Percentiles rank a stretch among this genome's conserved stretches.
Evolutionary conservation across 108 stramenopile genomes (phyloP).

Genomic region (Conticribra guillardii): DNA sequence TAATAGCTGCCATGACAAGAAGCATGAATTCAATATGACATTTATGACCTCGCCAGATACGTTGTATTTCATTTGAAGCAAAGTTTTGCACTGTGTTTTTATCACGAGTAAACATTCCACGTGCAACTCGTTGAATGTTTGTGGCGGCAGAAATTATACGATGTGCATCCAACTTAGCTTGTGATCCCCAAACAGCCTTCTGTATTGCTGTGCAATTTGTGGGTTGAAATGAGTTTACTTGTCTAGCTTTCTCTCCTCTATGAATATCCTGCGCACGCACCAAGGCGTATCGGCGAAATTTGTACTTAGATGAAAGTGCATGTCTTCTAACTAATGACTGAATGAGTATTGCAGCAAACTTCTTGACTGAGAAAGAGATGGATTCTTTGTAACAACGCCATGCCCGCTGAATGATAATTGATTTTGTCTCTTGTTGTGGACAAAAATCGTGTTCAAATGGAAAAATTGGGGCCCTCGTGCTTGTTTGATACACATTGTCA

Average conservation of each 20-base stretch:
- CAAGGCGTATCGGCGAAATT: too few relatives aligned
- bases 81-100: constrained; percentile 36
- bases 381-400: background rate
- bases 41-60: constrained; percentile 71
- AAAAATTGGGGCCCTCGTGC: background rate
- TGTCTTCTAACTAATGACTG: constrained; percentile 44
- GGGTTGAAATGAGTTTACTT: too few relatives aligned
- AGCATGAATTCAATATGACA: constrained; percentile 42
- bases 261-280: constrained; percentile 25
- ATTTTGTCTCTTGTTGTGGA: background rate
- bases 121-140: background rate
- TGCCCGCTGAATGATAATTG: background rate
- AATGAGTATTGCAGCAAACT: constrained; percentile 15
- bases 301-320: constrained; percentile 5
- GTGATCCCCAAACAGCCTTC: too few relatives aligned
- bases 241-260: constrained; percentile 21
- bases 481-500: too few relatives aligned
- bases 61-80: constrained; percentile 75
- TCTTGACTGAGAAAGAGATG: background rate
- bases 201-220: too few relatives aligned
- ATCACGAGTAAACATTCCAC: constrained; percentile 11
- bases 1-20: constrained; percentile 38
- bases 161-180: background rate
- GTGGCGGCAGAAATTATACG: background rate
- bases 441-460: too few relatives aligned